Conservation (phyloP, 176 grass and related monocot species). For the Alopecurus myosuroides region DNA sequence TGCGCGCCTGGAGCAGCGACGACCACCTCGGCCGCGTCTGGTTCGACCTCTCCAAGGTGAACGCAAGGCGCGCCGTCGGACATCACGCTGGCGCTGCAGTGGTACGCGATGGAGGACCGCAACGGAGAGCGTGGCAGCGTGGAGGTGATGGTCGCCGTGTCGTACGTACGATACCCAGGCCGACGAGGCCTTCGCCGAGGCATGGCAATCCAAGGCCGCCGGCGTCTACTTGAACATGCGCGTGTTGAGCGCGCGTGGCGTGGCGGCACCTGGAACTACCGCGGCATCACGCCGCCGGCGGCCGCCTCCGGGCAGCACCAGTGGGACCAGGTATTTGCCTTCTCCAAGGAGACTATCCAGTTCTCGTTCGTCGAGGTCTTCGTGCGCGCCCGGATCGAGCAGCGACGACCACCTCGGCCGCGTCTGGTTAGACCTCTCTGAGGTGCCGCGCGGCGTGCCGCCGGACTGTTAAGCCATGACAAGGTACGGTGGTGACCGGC, state of each 20-base stretch:
- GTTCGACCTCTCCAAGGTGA: slow-evolving; percentile 87
- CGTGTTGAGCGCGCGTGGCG: slow-evolving; percentile 69
- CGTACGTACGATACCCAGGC: slow-evolving; percentile 90
- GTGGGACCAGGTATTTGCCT: slow-evolving; percentile 92
- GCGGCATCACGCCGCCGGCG: slow-evolving; percentile 52
- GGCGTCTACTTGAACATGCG: slow-evolving; percentile 87
- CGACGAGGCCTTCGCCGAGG: slow-evolving; percentile 88
- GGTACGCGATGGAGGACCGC: slow-evolving; percentile 86
- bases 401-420: slow-evolving; percentile 76
- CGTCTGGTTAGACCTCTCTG: slow-evolving; percentile 74
- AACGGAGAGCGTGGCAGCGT: slow-evolving; percentile 48
- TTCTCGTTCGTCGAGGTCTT: slow-evolving; percentile 69
- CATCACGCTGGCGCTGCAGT: slow-evolving; percentile 85
- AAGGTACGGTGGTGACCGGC: no score
- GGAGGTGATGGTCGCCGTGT: slow-evolving; percentile 74
- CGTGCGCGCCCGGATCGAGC: slow-evolving; percentile 54
- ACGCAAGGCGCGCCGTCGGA: slow-evolving; percentile 70
- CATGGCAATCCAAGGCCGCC: slow-evolving; percentile 85
- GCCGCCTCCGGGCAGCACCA: slow-evolving; percentile 27
- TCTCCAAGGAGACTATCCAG: slow-evolving; percentile 83
- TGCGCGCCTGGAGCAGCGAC: slow-evolving; percentile 59
- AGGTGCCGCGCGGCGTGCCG: slow-evolving; percentile 71
- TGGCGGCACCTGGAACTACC: slow-evolving; percentile 59
- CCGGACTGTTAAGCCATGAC: no score
- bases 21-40: slow-evolving; percentile 69